These are phyloP conservation scores for Cicer arietinum DNA, from an alignment of 306 rosid species.

Conservation along the genomic window DNA sequence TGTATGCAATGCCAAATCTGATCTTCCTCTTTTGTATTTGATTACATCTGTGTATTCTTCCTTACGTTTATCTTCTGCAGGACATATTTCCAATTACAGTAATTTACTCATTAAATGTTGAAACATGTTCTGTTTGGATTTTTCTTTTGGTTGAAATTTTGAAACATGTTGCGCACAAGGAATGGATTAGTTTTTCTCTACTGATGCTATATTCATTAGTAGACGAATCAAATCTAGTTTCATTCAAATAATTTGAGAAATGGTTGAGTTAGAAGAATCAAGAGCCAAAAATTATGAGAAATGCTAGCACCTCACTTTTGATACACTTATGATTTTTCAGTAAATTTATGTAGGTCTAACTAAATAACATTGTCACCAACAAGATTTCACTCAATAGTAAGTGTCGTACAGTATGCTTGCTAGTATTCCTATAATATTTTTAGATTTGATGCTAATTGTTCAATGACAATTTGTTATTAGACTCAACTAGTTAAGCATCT, in stretches of 20 bases:
- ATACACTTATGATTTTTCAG: too few relatives aligned
- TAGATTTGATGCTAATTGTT: conserved; percentile 7
- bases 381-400: too few relatives aligned
- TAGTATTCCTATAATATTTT: conserved; percentile 5
- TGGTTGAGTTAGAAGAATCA: conserved; percentile 9
- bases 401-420: neutral
- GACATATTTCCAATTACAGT: neutral
- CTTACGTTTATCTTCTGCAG: neutral
- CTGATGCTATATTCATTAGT: conserved; percentile 1
- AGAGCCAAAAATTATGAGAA: too few relatives aligned
- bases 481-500: conserved; percentile 24
- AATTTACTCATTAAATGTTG: conserved; percentile 13
- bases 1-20: too few relatives aligned
- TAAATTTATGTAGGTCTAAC: too few relatives aligned
- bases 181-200: conserved; percentile 21
- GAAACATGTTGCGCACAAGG: conserved; percentile 32
- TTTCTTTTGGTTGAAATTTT: conserved; percentile 20
- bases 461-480: neutral
- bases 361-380: too few relatives aligned
- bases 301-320: too few relatives aligned
- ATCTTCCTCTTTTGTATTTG: too few relatives aligned
- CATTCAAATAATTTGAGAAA: conserved; percentile 9
- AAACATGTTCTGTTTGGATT: conserved; percentile 15
- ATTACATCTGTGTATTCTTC: neutral
- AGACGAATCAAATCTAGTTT: conserved; percentile 12